Conservation (phyloP, 345 rosid genomes). For the Pelargonium nanum region DNA sequence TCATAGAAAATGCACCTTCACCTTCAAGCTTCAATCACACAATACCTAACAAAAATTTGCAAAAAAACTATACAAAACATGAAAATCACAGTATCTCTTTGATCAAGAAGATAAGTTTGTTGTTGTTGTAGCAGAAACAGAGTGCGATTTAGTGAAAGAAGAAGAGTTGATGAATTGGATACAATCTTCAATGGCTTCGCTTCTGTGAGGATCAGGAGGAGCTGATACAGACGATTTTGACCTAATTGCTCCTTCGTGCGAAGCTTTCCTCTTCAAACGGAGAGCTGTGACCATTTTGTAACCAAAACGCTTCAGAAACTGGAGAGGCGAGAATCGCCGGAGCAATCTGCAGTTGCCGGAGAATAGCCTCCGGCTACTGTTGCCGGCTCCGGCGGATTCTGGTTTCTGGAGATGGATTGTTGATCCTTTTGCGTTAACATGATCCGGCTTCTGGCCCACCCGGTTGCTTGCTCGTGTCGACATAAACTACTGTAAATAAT, state of each 20-base stretch:
- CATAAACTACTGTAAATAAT: constrained; percentile 11
- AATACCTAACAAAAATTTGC: neutral
- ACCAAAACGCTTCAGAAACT: neutral
- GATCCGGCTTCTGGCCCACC: constrained; percentile 3
- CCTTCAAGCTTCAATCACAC: neutral
- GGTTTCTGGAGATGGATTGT: neutral
- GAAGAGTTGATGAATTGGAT: neutral
- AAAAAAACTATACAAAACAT: too few species aligned
- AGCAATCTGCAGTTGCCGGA: constrained; percentile 3
- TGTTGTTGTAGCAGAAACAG: neutral
- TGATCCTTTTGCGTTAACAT: constrained; percentile 1
- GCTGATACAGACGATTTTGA: neutral
- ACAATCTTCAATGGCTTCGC: neutral
- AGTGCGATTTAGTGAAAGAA: neutral
- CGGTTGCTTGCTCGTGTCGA: constrained; percentile 21
- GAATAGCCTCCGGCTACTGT: constrained; percentile 4
- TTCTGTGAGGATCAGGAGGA: neutral
- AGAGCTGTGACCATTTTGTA: neutral
- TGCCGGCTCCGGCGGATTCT: constrained; percentile 6
- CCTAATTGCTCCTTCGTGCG: neutral
- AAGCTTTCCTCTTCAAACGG: neutral
- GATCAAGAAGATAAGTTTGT: neutral
- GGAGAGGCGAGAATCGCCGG: neutral
- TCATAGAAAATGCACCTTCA: too few species aligned
- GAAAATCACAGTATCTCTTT: too few species aligned